Percentiles rank a stretch among this genome's conserved stretches.
Conservation (phyloP, 2,329 filamentous ascomycete species). For the Aureobasidium uvarum region DNA sequence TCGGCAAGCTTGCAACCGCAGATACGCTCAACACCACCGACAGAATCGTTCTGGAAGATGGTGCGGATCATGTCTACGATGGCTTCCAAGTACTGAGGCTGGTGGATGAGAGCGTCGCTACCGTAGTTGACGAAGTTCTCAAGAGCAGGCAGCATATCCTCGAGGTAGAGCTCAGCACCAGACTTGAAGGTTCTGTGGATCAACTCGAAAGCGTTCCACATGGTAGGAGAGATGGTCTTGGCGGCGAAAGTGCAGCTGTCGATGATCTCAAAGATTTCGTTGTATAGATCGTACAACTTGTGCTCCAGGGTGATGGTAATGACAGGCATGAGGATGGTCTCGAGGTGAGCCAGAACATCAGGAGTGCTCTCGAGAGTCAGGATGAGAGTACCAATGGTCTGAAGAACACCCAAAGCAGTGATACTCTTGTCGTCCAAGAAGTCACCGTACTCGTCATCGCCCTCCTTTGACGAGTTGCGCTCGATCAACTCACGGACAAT, state of each 20-base stretch:
- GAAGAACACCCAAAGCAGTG: conserved; percentile 89
- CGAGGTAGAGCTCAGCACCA: conserved; percentile 92
- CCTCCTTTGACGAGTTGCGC: conserved; percentile 73
- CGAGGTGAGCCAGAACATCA: conserved; percentile 89
- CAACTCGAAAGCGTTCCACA: conserved; percentile 98
- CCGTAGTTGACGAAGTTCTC: conserved; percentile 98
- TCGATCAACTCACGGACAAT: conserved; percentile 91
- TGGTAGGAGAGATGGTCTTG: conserved; percentile 90
- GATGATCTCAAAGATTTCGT: conserved; percentile 98
- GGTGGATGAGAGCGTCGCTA: conserved; percentile 73
- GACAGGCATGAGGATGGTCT: conserved; percentile 95
- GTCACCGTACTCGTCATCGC: conserved; percentile 79
- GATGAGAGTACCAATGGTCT: conserved; percentile 96
- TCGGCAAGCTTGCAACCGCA: conserved; percentile 98
- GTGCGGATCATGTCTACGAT: conserved; percentile 92
- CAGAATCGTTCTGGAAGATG: conserved; percentile 89
- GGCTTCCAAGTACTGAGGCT: conserved; percentile 81
- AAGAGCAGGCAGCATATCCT: conserved; percentile 96
- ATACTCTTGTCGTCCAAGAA: conserved; percentile 98
- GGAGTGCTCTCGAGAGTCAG: conserved; percentile 95
- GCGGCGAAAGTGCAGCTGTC: conserved; percentile 98
- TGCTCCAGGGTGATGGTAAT: conserved; percentile 96
- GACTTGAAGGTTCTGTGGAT: conserved; percentile 97
- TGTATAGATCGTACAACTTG: conserved; percentile 96
- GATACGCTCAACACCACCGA: conserved; percentile 90